Conservation (phyloP, 1,284 basidiomycete genomes). For the Microbotryum intermedium region DNA sequence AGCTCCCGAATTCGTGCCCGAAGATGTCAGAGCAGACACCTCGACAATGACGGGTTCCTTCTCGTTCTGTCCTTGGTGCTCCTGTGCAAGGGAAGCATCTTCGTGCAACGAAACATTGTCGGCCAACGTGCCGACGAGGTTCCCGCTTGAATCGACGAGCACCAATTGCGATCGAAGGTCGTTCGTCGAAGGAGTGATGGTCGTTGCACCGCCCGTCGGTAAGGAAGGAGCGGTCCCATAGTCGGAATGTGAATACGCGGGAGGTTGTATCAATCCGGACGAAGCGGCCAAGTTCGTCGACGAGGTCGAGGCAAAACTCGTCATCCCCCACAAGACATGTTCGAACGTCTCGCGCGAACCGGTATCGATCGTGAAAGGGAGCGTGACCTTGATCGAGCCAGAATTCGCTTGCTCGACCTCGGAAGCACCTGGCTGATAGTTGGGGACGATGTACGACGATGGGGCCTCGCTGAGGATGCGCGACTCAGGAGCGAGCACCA, state of each 20-base stretch:
- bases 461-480: slow-evolving; percentile 4
- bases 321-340: slow-evolving; percentile 2
- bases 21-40: background rate
- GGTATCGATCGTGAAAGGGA: background rate
- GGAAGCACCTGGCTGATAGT: slow-evolving; percentile 1
- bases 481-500: slow-evolving; percentile 5
- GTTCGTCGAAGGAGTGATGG: slow-evolving; percentile 3
- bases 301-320: background rate
- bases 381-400: slow-evolving; percentile 7
- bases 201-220: slow-evolving; percentile 6
- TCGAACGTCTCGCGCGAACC: slow-evolving; percentile 18
- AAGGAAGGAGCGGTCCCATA: slow-evolving; percentile 12
- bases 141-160: background rate
- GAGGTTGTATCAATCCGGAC: background rate
- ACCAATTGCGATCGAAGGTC: background rate
- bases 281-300: too few relatives aligned
- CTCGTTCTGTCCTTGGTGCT: background rate
- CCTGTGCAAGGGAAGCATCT: background rate
- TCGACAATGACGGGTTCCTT: slow-evolving; percentile 23
- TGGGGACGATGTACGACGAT: slow-evolving; percentile 15
- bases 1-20: too few relatives aligned
- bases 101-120: background rate
- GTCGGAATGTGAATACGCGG: background rate
- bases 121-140: background rate
- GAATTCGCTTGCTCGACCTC: background rate